Conservation (phyloP, 306 rosid species). For the Alnus rubra region DNA sequence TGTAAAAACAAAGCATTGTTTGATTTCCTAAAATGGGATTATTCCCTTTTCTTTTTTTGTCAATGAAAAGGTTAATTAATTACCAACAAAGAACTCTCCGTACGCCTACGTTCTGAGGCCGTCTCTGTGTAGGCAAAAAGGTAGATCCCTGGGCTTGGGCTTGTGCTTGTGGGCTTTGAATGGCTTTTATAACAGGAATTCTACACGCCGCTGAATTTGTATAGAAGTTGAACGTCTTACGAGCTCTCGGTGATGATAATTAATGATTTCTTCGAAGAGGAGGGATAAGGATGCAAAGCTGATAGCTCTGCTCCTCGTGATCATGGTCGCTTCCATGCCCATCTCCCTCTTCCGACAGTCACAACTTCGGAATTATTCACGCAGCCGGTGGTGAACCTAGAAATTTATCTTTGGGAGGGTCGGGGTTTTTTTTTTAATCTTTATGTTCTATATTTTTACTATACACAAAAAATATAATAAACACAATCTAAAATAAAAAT, state of each 20-base stretch:
- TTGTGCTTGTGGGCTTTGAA: background rate
- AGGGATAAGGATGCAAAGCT: background rate
- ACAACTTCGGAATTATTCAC: background rate
- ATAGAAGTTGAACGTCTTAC: background rate
- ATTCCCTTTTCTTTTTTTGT: no score
- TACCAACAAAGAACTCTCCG: slow-evolving; percentile 18
- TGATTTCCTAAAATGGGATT: no score
- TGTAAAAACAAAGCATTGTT: background rate
- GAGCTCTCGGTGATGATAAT: background rate
- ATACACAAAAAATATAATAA: no score
- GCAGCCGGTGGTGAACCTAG: no score
- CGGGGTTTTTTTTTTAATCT: no score
- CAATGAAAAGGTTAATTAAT: background rate
- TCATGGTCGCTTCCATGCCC: background rate
- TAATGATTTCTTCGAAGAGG: background rate
- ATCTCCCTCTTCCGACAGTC: background rate
- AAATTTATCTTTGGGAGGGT: no score
- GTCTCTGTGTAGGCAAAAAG: background rate
- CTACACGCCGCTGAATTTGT: background rate
- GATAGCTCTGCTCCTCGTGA: background rate
- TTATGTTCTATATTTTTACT: no score
- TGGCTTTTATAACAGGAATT: background rate
- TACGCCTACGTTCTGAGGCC: slow-evolving; percentile 5
- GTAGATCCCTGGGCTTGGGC: background rate
- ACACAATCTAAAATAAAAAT: no score